Evolutionary conservation across 495 filamentous ascomycete species (phyloP).

Genomic region (Lepidopterella palustris): DNA sequence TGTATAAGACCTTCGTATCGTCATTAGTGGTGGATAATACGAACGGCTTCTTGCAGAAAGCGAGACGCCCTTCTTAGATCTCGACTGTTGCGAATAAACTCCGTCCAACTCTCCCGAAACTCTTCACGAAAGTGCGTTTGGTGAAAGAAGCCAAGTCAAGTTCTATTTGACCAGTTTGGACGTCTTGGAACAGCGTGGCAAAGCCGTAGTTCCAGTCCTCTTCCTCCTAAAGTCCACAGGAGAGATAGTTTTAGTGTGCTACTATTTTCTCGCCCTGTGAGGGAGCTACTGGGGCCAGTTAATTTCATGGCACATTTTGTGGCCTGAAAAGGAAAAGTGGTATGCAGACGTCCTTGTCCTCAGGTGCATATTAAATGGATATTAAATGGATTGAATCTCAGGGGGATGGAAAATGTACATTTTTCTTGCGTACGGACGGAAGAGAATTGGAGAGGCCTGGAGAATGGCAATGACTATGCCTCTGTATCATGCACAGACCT

Average conservation of each 20-base stretch:
- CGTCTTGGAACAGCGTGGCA: not conserved
- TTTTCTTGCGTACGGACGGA: too few species aligned
- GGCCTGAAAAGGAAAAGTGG: too few species aligned
- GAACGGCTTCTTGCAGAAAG: constrained; percentile 54
- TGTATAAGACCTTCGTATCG: constrained; percentile 27
- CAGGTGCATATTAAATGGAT: too few species aligned
- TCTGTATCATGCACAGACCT: too few species aligned
- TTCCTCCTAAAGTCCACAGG: not conserved
- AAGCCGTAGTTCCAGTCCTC: not conserved
- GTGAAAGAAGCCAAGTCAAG: not conserved
- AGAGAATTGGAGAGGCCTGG: too few species aligned
- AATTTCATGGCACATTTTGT: too few species aligned
- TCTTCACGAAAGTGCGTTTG: constrained; percentile 18
- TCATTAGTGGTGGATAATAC: constrained; percentile 14
- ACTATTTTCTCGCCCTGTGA: too few species aligned
- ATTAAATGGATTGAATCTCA: too few species aligned
- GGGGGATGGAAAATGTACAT: too few species aligned
- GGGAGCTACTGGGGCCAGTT: too few species aligned
- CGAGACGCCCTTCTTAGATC: constrained; percentile 47
- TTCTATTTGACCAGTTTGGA: not conserved
- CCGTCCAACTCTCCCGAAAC: constrained; percentile 32
- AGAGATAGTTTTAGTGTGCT: not conserved
- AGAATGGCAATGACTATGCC: too few species aligned
- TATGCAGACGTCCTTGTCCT: too few species aligned
- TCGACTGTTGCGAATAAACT: constrained; percentile 46